Evolutionary conservation across 208 protist species (phyloP).

Genomic region (Trypanosoma conorhini): DNA sequence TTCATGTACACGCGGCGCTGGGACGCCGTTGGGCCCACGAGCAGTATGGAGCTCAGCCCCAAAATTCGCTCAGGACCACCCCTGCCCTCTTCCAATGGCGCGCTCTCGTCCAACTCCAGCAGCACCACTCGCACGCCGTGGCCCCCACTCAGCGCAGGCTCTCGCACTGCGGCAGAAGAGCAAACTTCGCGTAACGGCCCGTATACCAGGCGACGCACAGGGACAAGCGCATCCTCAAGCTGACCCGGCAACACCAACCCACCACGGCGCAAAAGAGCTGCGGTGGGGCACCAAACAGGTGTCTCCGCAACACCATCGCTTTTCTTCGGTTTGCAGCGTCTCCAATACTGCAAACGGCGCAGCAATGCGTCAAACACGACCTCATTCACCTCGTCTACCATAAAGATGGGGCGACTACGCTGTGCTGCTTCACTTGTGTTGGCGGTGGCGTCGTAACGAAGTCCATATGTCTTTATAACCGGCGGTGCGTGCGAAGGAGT

Average conservation of each 20-base stretch:
- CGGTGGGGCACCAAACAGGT: neutral
- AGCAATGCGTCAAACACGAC: constrained; percentile 22
- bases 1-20: constrained; percentile 26
- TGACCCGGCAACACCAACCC: constrained; percentile 17
- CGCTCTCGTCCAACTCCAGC: constrained; percentile 2
- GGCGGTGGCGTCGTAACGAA: constrained; percentile 2
- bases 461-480: constrained; percentile 46
- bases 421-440: neutral
- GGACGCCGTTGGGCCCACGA: constrained; percentile 32
- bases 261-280: constrained; percentile 25
- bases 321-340: neutral
- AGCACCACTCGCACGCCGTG: constrained; percentile 3
- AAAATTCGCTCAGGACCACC: neutral
- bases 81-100: neutral
- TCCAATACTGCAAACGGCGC: constrained; percentile 16
- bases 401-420: constrained; percentile 1
- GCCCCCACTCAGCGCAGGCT: neutral
- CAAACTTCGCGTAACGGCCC: constrained; percentile 1
- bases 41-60: constrained; percentile 20
- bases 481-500: constrained; percentile 55
- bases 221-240: neutral
- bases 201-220: neutral
- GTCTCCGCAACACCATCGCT: neutral
- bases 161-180: neutral
- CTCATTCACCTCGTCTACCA: constrained; percentile 29